phyloP scores from a whole-genome alignment of 495 filamentous ascomycete species.

The Beverwykella pulmonaria region DNA sequence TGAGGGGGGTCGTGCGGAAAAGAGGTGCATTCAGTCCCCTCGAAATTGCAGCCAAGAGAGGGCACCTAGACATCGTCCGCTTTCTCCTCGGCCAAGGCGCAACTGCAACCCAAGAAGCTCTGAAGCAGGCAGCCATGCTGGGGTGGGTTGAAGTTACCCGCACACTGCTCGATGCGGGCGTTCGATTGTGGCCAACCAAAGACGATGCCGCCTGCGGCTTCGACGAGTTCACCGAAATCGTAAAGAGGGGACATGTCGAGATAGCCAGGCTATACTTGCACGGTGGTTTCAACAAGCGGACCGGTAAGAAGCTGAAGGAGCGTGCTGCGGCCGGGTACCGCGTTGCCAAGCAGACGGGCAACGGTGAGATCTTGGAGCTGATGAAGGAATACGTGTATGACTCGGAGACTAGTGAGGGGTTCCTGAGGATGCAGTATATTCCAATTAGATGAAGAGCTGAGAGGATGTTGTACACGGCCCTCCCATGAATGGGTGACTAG shows the following conservation, averaged over 20 bases:
- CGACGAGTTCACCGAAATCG: neutral
- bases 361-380: neutral
- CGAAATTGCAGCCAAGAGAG: conserved; percentile 4
- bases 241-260: neutral
- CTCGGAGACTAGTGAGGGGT: neutral
- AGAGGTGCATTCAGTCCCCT: neutral
- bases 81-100: neutral
- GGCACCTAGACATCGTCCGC: neutral
- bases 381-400: neutral
- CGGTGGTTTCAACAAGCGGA: neutral
- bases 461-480: no score
- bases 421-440: neutral
- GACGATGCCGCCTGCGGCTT: neutral
- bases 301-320: neutral
- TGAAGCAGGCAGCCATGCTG: neutral
- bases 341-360: neutral
- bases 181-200: neutral
- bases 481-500: no score
- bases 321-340: neutral
- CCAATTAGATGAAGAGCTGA: neutral
- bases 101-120: neutral
- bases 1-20: neutral
- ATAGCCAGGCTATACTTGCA: conserved; percentile 1
- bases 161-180: neutral
- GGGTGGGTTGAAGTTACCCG: neutral